phyloP scores from a whole-genome alignment of 148 eudicot species.

The Pouteria glomerata region DNA sequence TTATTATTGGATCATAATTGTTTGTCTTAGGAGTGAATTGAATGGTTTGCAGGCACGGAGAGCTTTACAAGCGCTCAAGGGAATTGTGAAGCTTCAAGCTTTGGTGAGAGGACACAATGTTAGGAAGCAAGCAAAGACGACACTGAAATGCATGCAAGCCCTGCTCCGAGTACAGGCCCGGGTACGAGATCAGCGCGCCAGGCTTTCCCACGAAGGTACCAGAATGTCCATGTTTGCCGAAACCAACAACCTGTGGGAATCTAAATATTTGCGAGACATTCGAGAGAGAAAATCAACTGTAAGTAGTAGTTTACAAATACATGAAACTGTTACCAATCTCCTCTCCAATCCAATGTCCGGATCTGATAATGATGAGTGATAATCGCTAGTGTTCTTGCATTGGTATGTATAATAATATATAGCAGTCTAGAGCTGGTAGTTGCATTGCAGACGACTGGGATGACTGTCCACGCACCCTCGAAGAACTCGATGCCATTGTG shows the following conservation, averaged over 20 bases:
- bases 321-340: no score
- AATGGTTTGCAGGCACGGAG: slow-evolving; percentile 63
- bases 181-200: slow-evolving; percentile 43
- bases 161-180: slow-evolving; percentile 61
- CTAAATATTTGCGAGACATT: slow-evolving; percentile 46
- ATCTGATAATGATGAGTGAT: not conserved
- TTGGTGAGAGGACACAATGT: slow-evolving; percentile 79
- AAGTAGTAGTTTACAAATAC: slow-evolving; percentile 8
- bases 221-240: slow-evolving; percentile 79
- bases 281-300: slow-evolving; percentile 56
- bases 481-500: slow-evolving; percentile 59
- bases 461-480: slow-evolving; percentile 38
- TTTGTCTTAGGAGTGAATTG: not conserved
- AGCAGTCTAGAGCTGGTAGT: slow-evolving; percentile 50
- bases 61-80: slow-evolving; percentile 67
- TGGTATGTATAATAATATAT: no score
- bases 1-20: no score
- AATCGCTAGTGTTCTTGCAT: no score
- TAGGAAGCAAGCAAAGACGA: slow-evolving; percentile 62
- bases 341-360: no score
- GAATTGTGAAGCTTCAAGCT: slow-evolving; percentile 93
- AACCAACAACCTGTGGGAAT: slow-evolving; percentile 53
- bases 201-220: slow-evolving; percentile 49
- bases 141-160: slow-evolving; percentile 77
- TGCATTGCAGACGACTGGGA: slow-evolving; percentile 41